These are phyloP conservation scores for Boletus bicolor DNA, from an alignment of 768 basidiomycete species.

Conservation along the genomic window DNA sequence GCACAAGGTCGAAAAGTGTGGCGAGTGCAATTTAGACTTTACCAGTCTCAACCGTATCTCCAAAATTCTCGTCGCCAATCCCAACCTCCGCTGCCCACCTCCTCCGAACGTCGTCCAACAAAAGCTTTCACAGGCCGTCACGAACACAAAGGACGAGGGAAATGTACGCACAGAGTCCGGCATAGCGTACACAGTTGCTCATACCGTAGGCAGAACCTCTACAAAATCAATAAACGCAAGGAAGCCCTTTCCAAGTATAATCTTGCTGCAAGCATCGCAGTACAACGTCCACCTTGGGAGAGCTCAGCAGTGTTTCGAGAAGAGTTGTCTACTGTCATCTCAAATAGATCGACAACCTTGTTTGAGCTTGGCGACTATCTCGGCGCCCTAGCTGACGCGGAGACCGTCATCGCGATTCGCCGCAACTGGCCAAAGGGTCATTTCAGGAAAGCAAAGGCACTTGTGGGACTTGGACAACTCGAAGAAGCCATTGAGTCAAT, in stretches of 20 bases:
- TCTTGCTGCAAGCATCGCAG: conserved; percentile 70
- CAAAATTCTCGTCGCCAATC: conserved; percentile 63
- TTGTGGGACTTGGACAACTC: conserved; percentile 64
- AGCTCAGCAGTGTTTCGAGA: conserved; percentile 78
- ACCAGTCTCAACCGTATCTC: conserved; percentile 72
- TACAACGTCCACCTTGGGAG: conserved; percentile 88
- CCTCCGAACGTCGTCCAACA: conserved; percentile 74
- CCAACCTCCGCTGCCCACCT: conserved; percentile 72
- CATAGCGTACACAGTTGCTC: conserved; percentile 2
- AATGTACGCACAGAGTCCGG: conserved; percentile 60
- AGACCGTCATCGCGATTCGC: conserved; percentile 81
- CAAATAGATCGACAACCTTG: conserved; percentile 89
- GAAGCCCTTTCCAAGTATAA: conserved; percentile 80
- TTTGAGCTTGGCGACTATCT: conserved; percentile 73
- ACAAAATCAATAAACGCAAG: conserved; percentile 67
- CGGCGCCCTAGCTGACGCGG: conserved; percentile 82
- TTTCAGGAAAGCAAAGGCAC: conserved; percentile 89
- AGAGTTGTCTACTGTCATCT: conserved; percentile 84
- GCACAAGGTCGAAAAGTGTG: conserved; percentile 74
- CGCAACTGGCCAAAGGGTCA: conserved; percentile 94
- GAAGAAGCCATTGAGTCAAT: conserved; percentile 82
- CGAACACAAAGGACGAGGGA: conserved; percentile 86
- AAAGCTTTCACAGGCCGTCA: conserved; percentile 72
- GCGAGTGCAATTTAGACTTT: conserved; percentile 72
- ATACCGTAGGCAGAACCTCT: conserved; percentile 53